Conservation (phyloP, 2,329 filamentous ascomycete genomes). For the Beauveria pseudobassiana region DNA sequence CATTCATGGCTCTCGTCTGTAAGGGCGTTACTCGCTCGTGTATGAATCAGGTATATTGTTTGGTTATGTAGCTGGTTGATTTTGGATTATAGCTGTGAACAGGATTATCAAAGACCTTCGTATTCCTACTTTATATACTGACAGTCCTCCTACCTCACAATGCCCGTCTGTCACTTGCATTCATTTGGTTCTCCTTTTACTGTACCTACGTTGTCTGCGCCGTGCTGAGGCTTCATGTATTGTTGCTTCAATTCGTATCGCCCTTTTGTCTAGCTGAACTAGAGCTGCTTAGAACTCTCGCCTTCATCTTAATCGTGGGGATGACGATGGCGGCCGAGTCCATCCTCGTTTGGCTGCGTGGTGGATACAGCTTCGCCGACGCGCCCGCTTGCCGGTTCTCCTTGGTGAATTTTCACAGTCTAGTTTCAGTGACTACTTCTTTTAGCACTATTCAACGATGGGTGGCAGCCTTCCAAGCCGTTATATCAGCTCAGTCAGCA, state of each 20-base stretch:
- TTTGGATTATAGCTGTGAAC: slow-evolving; percentile 7
- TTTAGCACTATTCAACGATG: not conserved
- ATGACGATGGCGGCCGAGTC: not conserved
- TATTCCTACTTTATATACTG: not conserved
- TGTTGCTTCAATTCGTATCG: no score
- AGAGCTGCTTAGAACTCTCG: no score
- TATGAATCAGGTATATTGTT: slow-evolving; percentile 9
- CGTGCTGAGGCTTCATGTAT: not conserved
- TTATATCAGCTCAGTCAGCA: not conserved
- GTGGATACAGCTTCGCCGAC: not conserved
- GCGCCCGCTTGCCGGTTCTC: no score
- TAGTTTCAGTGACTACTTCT: not conserved
- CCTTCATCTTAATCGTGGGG: not conserved
- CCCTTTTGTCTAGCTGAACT: no score
- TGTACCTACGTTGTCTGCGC: not conserved
- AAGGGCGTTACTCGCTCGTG: slow-evolving; percentile 23
- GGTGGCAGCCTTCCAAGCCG: not conserved
- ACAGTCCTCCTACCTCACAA: no score
- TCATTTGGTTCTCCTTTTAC: not conserved
- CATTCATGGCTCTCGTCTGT: slow-evolving; percentile 71
- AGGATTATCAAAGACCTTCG: not conserved
- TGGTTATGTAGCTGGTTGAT: slow-evolving; percentile 12
- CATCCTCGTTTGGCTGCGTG: not conserved
- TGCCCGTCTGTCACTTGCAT: no score
- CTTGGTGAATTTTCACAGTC: not conserved